Evolutionary conservation across 192 early-diverging fungal species (phyloP), one percentile per base, ranked within the genome.

Genomic region (Mortierella alpina): DNA sequence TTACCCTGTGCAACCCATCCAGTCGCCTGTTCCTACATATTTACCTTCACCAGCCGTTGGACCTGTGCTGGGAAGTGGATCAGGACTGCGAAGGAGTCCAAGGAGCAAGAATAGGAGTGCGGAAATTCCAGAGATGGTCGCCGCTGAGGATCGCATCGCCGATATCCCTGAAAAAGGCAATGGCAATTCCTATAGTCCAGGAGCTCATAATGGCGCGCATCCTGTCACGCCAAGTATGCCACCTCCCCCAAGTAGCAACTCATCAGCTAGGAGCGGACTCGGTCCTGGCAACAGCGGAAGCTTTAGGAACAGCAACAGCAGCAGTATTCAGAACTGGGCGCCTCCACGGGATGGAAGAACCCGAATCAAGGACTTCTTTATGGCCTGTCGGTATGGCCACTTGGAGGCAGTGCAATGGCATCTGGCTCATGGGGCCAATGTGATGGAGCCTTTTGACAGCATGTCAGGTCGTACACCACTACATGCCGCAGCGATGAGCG

Each of bases 401-500:
- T 23, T 80, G 47, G 77, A 72, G 23, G 77, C 77, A 2, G 60
- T 80, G 40, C 59, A 59, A 15, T 80, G 77, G 77, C 77, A 80
- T 50, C 49, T 80, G 13, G 65, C 22, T 13, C 77, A 68, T 14
- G 77, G 70, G 3, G 77, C 77, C 3, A 60, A 72, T 58, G 70
- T 68, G 5, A 80, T 80, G 77, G 70, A 71, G 59, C 70, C 70
- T 2, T 80, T 72, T 44, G 64, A 80, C 2, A 68, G 4, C 17
- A 72, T 80, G 69, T 80, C 77, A 6, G 70, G 70, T 1, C 49
- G 77, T 40, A 80, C 77, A 10, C 65, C 77, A 7, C 17, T 80
- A 7, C 77, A 80, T 63, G 77, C 77, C 0, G 77, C 70, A 14
- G 77, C 77, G 13, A 68, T 80, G 70, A 72, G 77, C 66, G 52